These are phyloP conservation scores for Platanus orientalis DNA, from an alignment of 164 flowering plant species.

Conservation along the genomic window DNA sequence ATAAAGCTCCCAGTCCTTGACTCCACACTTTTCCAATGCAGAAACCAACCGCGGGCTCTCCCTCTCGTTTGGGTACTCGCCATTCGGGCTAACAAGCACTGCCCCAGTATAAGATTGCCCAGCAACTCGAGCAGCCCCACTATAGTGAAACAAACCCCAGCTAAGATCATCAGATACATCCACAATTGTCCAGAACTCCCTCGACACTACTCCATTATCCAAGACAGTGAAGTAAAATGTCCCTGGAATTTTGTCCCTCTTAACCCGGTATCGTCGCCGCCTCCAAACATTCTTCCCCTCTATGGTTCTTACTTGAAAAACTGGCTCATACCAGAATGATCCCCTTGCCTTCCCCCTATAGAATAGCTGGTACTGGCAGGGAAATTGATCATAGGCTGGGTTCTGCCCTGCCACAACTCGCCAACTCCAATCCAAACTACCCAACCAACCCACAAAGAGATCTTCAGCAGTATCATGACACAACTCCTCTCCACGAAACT, in stretches of 20 bases:
- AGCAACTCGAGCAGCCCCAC: conserved; percentile 88
- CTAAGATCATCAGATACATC: conserved; percentile 79
- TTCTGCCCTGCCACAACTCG: conserved; percentile 93
- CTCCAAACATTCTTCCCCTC: conserved; percentile 87
- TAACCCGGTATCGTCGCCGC: conserved; percentile 77
- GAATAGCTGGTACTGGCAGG: conserved; percentile 94
- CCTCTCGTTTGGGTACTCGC: conserved; percentile 52
- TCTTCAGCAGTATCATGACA: conserved; percentile 82
- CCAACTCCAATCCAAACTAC: conserved; percentile 90
- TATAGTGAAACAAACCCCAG: conserved; percentile 92
- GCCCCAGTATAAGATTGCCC: conserved; percentile 98
- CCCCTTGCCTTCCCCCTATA: conserved; percentile 89
- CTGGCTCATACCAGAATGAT: conserved; percentile 97
- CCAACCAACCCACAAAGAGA: conserved; percentile 92
- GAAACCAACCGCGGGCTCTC: conserved; percentile 32
- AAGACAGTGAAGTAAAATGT: conserved; percentile 80
- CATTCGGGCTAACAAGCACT: conserved; percentile 82
- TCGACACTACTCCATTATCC: conserved; percentile 97
- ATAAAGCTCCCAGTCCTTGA: conserved; percentile 84
- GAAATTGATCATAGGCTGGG: conserved; percentile 99
- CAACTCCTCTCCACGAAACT: conserved; percentile 53
- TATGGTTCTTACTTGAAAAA: conserved; percentile 77
- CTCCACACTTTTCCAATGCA: conserved; percentile 69
- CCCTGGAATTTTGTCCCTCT: conserved; percentile 61
- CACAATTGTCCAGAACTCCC: conserved; percentile 91